Conservation (phyloP, 768 basidiomycete species). For the Boletus subparvulus region DNA sequence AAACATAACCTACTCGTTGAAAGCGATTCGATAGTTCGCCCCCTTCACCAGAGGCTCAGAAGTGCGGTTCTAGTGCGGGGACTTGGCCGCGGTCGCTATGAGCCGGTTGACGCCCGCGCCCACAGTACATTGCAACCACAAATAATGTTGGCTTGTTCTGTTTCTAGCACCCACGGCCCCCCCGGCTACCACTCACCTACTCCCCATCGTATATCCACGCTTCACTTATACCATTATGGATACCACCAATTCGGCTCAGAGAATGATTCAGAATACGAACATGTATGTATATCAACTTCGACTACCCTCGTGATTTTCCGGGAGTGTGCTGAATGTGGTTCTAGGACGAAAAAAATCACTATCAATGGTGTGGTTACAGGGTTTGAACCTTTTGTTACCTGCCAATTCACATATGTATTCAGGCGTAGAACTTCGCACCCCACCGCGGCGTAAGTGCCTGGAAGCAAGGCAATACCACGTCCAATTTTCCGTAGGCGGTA, state of each 20-base stretch:
- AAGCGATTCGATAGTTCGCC: not conserved
- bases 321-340: not conserved
- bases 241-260: not conserved
- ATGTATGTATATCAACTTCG: constrained; percentile 4
- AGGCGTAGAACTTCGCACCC: constrained; percentile 15
- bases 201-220: not conserved
- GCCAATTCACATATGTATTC: not conserved
- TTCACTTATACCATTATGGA: constrained; percentile 3
- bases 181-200: not conserved
- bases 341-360: constrained; percentile 9
- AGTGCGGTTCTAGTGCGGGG: constrained; percentile 9
- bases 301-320: not conserved
- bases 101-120: constrained; percentile 12
- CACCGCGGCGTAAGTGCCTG: not conserved
- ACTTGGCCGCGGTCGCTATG: not conserved
- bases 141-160: constrained; percentile 7
- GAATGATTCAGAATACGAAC: not conserved
- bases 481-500: constrained; percentile 9
- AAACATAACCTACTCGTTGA: not conserved
- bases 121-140: constrained; percentile 17
- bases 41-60: not conserved
- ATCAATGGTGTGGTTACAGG: constrained; percentile 6
- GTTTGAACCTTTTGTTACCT: not conserved
- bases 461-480: constrained; percentile 12
- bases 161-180: constrained; percentile 10